A percentile compares a stretch with the other conserved stretches of the same genome.
phyloP scores from a whole-genome alignment of 1,284 basidiomycete species.

The Caloboletus firmus region DNA sequence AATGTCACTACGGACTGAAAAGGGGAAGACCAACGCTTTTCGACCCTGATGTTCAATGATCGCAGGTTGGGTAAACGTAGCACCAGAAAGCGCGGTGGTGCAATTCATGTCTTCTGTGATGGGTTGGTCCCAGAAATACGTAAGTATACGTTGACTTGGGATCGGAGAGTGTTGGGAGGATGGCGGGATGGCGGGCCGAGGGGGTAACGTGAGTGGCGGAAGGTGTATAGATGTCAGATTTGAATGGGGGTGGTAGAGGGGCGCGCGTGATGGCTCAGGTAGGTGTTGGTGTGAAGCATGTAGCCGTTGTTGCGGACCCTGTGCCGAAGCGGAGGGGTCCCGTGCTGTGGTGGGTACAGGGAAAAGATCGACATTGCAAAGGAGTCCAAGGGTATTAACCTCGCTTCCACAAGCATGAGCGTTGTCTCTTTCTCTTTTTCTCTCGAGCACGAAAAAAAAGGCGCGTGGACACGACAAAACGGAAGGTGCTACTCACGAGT shows the following conservation, averaged over 20 bases:
- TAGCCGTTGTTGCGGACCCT: constrained; percentile 4
- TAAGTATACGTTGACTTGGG: constrained; percentile 36
- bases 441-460: neutral
- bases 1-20: constrained; percentile 51
- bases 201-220: constrained; percentile 23
- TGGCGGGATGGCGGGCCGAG: constrained; percentile 3
- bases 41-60: constrained; percentile 58
- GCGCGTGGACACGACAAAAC: neutral
- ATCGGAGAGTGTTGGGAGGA: constrained; percentile 2
- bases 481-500: constrained; percentile 41
- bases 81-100: constrained; percentile 58
- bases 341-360: constrained; percentile 40
- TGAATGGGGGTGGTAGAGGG: constrained; percentile 20
- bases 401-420: constrained; percentile 36
- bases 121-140: constrained; percentile 40
- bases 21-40: constrained; percentile 68
- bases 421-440: neutral
- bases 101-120: constrained; percentile 52
- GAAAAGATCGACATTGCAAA: constrained; percentile 67
- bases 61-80: constrained; percentile 62
- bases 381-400: constrained; percentile 49
- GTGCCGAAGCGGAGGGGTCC: constrained; percentile 4
- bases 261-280: constrained; percentile 11
- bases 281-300: constrained; percentile 13
- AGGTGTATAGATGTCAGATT: constrained; percentile 20